Percentiles rank a stretch among this genome's conserved stretches.
Conservation (phyloP, 2,329 filamentous ascomycete genomes). For the Claviceps pusilla region DNA sequence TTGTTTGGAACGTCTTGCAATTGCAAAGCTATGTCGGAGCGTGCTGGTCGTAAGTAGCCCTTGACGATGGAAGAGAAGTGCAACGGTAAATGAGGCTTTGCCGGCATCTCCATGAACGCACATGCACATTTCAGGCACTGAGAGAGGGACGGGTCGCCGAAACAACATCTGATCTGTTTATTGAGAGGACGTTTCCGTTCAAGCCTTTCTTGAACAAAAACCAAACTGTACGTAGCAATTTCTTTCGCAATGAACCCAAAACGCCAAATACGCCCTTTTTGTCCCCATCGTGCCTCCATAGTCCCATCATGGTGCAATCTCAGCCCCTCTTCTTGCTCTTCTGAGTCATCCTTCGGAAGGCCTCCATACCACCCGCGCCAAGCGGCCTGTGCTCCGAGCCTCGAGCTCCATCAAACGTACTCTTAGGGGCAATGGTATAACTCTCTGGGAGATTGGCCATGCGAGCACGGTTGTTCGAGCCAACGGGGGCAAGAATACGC, state of each 20-base stretch:
- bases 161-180: neutral
- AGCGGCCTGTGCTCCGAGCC: conserved; percentile 42
- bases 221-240: neutral
- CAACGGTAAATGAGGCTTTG: neutral
- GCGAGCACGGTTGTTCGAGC: conserved; percentile 40
- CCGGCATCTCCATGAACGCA: neutral
- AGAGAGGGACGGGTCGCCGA: too few species aligned
- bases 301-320: neutral
- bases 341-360: conserved; percentile 51
- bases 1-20: too few species aligned
- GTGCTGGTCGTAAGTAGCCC: too few species aligned
- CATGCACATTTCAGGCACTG: neutral
- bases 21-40: too few species aligned
- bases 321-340: conserved; percentile 39
- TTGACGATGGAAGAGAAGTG: too few species aligned
- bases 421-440: conserved; percentile 46
- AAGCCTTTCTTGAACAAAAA: neutral
- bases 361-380: conserved; percentile 47
- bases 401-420: conserved; percentile 41
- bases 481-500: conserved; percentile 41
- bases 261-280: neutral
- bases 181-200: neutral
- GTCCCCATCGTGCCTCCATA: neutral
- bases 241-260: neutral
- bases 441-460: conserved; percentile 38